Evolutionary conservation across 2,329 filamentous ascomycete genomes (phyloP).

Genomic region (Cordyceps cateniannulata): DNA sequence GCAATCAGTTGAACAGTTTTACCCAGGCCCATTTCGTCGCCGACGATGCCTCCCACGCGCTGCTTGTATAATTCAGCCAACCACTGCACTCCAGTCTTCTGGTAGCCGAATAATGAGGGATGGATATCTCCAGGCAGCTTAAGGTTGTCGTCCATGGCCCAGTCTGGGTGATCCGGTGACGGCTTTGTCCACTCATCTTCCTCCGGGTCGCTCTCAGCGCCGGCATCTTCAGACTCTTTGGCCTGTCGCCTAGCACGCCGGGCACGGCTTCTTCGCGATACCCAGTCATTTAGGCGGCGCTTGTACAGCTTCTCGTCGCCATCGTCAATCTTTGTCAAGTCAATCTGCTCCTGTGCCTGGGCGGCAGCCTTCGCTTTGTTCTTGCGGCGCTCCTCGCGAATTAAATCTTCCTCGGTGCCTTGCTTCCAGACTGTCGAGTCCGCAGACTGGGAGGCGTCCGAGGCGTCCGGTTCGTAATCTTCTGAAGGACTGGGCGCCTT

Average conservation of each 20-base stretch:
- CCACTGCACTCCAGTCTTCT: conserved; percentile 96
- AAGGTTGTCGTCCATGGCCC: conserved; percentile 66
- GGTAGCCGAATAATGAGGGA: conserved; percentile 89
- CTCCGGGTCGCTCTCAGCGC: conserved; percentile 37
- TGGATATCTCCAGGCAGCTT: conserved; percentile 88
- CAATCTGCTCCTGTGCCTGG: conserved; percentile 34
- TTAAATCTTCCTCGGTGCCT: conserved; percentile 31
- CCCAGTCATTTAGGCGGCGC: conserved; percentile 68
- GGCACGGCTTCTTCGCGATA: conserved; percentile 41
- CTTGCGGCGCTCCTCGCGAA: conserved; percentile 34
- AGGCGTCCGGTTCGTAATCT: conserved; percentile 36
- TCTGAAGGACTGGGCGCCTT: conserved; percentile 34
- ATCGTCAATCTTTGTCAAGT: conserved; percentile 67
- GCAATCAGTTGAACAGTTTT: conserved; percentile 74
- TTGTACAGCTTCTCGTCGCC: conserved; percentile 81
- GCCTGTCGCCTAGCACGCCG: conserved; percentile 34
- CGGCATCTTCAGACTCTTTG: conserved; percentile 26
- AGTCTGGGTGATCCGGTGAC: conserved; percentile 75
- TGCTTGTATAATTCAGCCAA: conserved; percentile 87
- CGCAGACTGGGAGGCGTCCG: conserved; percentile 27
- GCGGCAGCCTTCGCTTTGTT: conserved; percentile 33
- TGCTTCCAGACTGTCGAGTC: conserved; percentile 32
- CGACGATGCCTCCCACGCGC: conserved; percentile 86
- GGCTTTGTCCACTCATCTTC: conserved; percentile 73
- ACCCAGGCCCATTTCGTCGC: conserved; percentile 97